Percentiles rank a stretch among this genome's conserved stretches.
These are phyloP conservation scores for Ogataea chonburiensis DNA, from an alignment of 805 yeast species.

Conservation along the genomic window DNA sequence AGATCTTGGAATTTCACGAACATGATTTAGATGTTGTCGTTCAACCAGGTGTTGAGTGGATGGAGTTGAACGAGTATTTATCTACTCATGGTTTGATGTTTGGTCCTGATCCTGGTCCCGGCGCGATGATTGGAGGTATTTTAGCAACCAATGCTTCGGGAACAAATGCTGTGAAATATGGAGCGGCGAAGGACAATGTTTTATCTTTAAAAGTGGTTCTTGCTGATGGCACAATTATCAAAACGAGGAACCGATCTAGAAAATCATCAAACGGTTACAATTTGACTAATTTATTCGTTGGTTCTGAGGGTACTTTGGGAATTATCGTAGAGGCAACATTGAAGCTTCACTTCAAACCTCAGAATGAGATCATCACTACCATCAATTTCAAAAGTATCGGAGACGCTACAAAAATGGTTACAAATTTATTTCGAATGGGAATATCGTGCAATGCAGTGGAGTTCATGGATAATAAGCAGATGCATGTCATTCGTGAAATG, in stretches of 20 bases:
- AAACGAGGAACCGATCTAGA: slow-evolving; percentile 71
- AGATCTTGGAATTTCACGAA: slow-evolving; percentile 53
- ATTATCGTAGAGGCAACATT: slow-evolving; percentile 76
- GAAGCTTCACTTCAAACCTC: slow-evolving; percentile 64
- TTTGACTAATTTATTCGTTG: slow-evolving; percentile 70
- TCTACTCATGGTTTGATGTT: slow-evolving; percentile 53
- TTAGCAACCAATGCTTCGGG: slow-evolving; percentile 77
- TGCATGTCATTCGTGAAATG: slow-evolving; percentile 60
- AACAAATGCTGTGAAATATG: slow-evolving; percentile 73
- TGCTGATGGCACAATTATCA: slow-evolving; percentile 77
- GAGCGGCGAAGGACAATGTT: slow-evolving; percentile 76
- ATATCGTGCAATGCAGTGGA: slow-evolving; percentile 74
- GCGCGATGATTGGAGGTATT: slow-evolving; percentile 77
- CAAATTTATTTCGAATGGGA: slow-evolving; percentile 59
- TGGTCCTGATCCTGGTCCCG: slow-evolving; percentile 79
- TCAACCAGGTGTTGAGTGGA: slow-evolving; percentile 84
- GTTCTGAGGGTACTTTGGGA: slow-evolving; percentile 80
- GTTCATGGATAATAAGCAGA: slow-evolving; percentile 67
- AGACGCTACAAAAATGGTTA: slow-evolving; percentile 71
- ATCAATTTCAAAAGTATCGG: slow-evolving; percentile 64
- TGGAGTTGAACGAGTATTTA: slow-evolving; percentile 55
- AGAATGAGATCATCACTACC: slow-evolving; percentile 63
- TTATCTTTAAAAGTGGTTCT: slow-evolving; percentile 68
- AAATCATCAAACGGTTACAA: slow-evolving; percentile 81
- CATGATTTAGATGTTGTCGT: slow-evolving; percentile 70